These are phyloP conservation scores for Pythium sp. DNA, from an alignment of 352 stramenopile genomes.

Conservation along the genomic window DNA sequence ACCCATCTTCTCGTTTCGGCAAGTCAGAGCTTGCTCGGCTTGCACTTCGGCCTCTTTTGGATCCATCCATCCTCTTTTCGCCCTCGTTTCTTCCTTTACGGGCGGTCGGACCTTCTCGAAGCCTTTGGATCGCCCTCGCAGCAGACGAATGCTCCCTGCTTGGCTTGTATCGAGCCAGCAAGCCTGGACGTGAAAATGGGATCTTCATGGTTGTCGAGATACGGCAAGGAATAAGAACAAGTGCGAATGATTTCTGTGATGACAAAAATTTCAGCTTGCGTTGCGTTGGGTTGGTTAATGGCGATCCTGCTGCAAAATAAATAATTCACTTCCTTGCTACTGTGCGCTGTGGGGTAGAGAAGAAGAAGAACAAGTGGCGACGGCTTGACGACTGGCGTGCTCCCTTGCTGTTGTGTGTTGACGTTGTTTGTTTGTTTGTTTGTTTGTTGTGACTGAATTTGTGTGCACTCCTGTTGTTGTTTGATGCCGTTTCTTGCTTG, in stretches of 20 bases:
- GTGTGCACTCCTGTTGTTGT: not conserved
- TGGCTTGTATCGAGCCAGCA: not conserved
- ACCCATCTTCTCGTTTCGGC: not conserved
- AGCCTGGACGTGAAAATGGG: not conserved
- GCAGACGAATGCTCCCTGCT: not conserved
- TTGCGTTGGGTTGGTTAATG: not conserved
- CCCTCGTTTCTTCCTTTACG: not conserved
- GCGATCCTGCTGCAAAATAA: not conserved
- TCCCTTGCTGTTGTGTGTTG: not conserved
- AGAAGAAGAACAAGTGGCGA: not conserved
- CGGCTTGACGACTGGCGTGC: not conserved
- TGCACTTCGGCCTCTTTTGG: not conserved
- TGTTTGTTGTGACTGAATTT: not conserved
- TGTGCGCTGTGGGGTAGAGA: not conserved
- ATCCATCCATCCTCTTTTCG: not conserved
- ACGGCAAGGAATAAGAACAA: too few species aligned
- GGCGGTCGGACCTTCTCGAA: not conserved
- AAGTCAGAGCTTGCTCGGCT: not conserved
- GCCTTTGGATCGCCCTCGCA: not conserved
- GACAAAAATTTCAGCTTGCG: not conserved
- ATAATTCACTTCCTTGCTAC: conserved; percentile 1
- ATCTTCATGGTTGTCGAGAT: not conserved
- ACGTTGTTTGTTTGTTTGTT: not conserved
- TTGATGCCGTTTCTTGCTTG: not conserved
- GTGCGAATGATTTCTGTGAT: not conserved